Percentiles rank a stretch among this genome's conserved stretches.
These are phyloP conservation scores for Nymphaea colorata DNA, from an alignment of 164 flowering plant genomes.

Conservation along the genomic window DNA sequence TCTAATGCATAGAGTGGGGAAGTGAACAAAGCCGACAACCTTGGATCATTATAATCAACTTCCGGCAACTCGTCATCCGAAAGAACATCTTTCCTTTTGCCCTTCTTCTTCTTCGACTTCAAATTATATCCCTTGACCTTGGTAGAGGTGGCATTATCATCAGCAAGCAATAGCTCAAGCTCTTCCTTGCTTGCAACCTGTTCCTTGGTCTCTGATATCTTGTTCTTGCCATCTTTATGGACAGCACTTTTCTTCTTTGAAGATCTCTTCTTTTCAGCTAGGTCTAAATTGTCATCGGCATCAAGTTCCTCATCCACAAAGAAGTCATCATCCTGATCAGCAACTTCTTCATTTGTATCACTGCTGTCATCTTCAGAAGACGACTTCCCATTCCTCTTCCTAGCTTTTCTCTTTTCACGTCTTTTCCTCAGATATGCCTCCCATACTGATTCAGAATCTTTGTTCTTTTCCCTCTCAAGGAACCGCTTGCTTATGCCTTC, in stretches of 20 bases:
- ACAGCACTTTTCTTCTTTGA: conserved; percentile 1
- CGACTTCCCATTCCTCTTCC: conserved; percentile 37
- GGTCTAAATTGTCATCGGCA: conserved; percentile 14
- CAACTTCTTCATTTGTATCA: conserved; percentile 37
- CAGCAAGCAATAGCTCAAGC: conserved; percentile 79
- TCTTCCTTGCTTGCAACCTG: conserved; percentile 67
- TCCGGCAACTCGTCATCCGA: conserved; percentile 56
- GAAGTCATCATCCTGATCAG: conserved; percentile 64
- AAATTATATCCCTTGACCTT: conserved; percentile 64
- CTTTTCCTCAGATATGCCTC: conserved; percentile 60
- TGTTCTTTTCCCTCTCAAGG: conserved; percentile 61
- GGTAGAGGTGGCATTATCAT: conserved; percentile 43
- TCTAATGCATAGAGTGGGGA: conserved; percentile 66
- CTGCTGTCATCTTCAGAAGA: conserved; percentile 62
- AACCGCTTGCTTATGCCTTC: conserved; percentile 81
- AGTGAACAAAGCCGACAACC: conserved; percentile 49
- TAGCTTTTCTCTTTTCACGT: conserved; percentile 59
- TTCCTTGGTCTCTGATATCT: conserved; percentile 16
- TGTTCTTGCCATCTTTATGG: not conserved
- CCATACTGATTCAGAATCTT: conserved; percentile 72
- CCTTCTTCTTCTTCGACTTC: conserved; percentile 53
- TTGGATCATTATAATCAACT: conserved; percentile 46
- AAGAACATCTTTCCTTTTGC: conserved; percentile 31
- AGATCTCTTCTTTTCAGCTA: conserved; percentile 9
- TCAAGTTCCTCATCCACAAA: conserved; percentile 50